These are phyloP conservation scores for Globisporangium yorkense DNA, from an alignment of 352 stramenopile species.

Conservation along the genomic window DNA sequence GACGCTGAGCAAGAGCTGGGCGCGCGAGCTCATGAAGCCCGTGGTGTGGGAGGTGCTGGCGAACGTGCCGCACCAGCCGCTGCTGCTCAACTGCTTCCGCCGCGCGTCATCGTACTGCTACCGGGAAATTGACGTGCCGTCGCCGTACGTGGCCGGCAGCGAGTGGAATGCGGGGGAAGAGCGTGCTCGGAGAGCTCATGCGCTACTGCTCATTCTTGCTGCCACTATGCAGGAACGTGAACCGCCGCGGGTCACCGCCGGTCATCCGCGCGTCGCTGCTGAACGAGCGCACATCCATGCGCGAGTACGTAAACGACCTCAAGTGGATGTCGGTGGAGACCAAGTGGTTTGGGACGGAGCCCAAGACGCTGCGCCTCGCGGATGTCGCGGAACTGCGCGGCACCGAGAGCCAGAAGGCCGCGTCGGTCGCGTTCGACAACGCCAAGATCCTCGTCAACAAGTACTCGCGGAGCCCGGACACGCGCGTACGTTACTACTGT, in stretches of 20 bases:
- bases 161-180: too few species aligned
- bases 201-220: background rate
- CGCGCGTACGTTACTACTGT: conserved; percentile 33
- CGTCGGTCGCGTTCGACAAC: conserved; percentile 53
- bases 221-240: conserved; percentile 64
- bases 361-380: conserved; percentile 28
- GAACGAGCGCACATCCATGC: conserved; percentile 81
- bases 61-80: conserved; percentile 64
- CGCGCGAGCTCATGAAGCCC: conserved; percentile 78
- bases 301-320: conserved; percentile 81
- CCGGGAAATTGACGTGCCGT: conserved; percentile 81
- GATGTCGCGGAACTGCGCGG: conserved; percentile 48
- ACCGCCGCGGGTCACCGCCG: conserved; percentile 73
- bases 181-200: too few species aligned
- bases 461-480: conserved; percentile 53
- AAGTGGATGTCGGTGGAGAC: conserved; percentile 69
- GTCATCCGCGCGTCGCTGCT: conserved; percentile 78
- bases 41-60: conserved; percentile 79
- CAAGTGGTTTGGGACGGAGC: conserved; percentile 55
- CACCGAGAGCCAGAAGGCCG: conserved; percentile 48
- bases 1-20: conserved; percentile 63
- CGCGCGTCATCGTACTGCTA: conserved; percentile 82
- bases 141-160: conserved; percentile 41
- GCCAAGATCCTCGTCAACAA: conserved; percentile 55
- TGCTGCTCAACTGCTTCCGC: conserved; percentile 80